Evolutionary conservation across 176 grass and related monocot genomes (phyloP).

Genomic region (Poa pratensis): DNA sequence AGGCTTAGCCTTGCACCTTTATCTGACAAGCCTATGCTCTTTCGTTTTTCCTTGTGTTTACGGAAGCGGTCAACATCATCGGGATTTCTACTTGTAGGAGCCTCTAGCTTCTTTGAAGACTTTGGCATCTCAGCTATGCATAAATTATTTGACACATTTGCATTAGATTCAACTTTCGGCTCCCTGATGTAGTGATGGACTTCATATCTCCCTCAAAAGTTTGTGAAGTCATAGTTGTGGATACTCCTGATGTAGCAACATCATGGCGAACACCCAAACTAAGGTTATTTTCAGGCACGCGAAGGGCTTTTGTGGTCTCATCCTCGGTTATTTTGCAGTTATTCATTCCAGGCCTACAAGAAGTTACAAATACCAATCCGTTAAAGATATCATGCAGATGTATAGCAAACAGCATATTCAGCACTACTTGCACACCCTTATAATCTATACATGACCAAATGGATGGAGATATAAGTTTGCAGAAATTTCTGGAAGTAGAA

Average conservation of each 20-base stretch:
- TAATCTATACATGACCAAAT: conserved; percentile 18
- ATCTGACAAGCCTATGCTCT: conserved; percentile 35
- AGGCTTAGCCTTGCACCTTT: conserved; percentile 46
- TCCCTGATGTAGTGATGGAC: conserved; percentile 21
- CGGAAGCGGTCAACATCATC: conserved; percentile 45
- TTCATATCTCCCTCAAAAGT: conserved; percentile 38
- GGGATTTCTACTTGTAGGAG: conserved; percentile 41
- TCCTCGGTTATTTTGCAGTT: conserved; percentile 65
- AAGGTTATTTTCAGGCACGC: conserved; percentile 48
- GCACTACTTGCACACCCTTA: conserved; percentile 23
- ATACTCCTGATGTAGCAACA: conserved; percentile 39
- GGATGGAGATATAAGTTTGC: neutral
- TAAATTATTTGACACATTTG: conserved; percentile 40
- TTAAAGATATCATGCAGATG: conserved; percentile 32
- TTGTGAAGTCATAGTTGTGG: conserved; percentile 29
- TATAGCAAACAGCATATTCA: conserved; percentile 22
- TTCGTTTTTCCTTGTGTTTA: conserved; percentile 57
- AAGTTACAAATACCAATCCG: conserved; percentile 32
- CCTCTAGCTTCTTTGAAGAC: conserved; percentile 47
- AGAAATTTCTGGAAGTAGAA: conserved; percentile 10
- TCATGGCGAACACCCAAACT: conserved; percentile 40
- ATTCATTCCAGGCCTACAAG: conserved; percentile 70
- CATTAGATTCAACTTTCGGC: conserved; percentile 43
- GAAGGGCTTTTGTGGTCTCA: conserved; percentile 58
- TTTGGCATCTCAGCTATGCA: conserved; percentile 36